Conservation (phyloP, 202 grass and related monocot genomes). For the Digitaria exilis region DNA sequence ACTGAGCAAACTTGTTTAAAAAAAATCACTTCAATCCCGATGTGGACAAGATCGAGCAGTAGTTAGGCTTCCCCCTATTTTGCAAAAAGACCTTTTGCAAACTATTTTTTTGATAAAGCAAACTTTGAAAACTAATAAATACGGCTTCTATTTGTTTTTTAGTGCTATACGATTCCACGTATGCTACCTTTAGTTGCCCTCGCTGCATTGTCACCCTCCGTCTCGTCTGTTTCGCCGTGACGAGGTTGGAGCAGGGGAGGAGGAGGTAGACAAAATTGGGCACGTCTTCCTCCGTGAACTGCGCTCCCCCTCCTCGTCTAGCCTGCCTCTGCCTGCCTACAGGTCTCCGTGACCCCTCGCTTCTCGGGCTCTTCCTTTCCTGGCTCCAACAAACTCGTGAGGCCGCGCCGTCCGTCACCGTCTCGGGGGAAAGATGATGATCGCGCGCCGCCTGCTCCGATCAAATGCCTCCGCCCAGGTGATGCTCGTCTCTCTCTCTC, state of each 20-base stretch:
- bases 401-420: conserved; percentile 4
- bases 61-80: no score
- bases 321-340: not conserved
- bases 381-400: conserved; percentile 5
- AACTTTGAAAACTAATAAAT: no score
- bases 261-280: not conserved
- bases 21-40: not conserved
- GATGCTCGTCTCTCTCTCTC: not conserved
- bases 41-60: not conserved
- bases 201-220: not conserved
- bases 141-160: no score
- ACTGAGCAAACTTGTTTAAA: not conserved
- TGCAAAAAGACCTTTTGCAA: no score
- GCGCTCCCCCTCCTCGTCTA: not conserved
- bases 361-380: conserved; percentile 18
- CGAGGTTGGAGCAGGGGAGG: not conserved
- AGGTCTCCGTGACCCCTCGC: not conserved
- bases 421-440: conserved; percentile 41
- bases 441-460: conserved; percentile 61
- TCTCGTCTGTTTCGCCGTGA: not conserved
- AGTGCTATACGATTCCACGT: no score
- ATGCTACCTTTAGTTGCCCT: not conserved
- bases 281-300: conserved; percentile 37
- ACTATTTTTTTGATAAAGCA: no score
- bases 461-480: conserved; percentile 65